Evolutionary conservation across 805 yeast species (phyloP).

Genomic region (Pichia paraexigua): DNA sequence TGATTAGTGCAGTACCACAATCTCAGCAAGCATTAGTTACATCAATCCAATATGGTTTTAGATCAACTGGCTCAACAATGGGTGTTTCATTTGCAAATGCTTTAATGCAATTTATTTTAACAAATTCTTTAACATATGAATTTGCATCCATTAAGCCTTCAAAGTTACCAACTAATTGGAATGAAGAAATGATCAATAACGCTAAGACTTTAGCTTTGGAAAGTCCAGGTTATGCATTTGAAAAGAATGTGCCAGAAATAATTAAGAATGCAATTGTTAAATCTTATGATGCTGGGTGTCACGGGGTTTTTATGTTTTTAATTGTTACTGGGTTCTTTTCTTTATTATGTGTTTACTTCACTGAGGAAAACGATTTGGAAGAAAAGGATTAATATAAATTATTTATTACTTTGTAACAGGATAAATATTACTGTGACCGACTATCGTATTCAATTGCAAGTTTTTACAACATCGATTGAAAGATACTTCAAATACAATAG

Average conservation of each 20-base stretch:
- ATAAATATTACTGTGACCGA: too few relatives aligned
- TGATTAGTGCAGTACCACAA: conserved; percentile 66
- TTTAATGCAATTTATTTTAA: conserved; percentile 30
- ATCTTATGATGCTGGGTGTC: conserved; percentile 46
- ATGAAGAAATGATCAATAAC: conserved; percentile 5
- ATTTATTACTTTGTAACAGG: too few relatives aligned
- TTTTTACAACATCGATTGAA: too few relatives aligned
- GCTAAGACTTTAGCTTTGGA: conserved; percentile 12
- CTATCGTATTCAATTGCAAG: too few relatives aligned
- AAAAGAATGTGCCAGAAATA: conserved; percentile 18
- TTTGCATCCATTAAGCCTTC: conserved; percentile 3
- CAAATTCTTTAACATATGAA: conserved; percentile 9
- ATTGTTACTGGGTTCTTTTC: conserved; percentile 14
- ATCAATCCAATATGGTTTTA: conserved; percentile 72
- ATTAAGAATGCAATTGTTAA: conserved; percentile 36
- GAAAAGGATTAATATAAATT: neutral
- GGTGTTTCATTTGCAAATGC: conserved; percentile 47
- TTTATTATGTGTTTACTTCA: conserved; percentile 8
- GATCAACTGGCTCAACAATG: conserved; percentile 48
- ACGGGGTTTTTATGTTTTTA: conserved; percentile 42
- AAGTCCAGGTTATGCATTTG: conserved; percentile 20
- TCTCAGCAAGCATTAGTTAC: conserved; percentile 78
- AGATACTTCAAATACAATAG: too few relatives aligned
- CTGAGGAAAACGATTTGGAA: conserved; percentile 12
- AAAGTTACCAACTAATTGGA: conserved; percentile 11